A percentile compares a stretch with the other conserved stretches of the same genome.
Evolutionary conservation across 352 stramenopile species (phyloP).

Genomic region (Globisporangium uncinulatum): DNA sequence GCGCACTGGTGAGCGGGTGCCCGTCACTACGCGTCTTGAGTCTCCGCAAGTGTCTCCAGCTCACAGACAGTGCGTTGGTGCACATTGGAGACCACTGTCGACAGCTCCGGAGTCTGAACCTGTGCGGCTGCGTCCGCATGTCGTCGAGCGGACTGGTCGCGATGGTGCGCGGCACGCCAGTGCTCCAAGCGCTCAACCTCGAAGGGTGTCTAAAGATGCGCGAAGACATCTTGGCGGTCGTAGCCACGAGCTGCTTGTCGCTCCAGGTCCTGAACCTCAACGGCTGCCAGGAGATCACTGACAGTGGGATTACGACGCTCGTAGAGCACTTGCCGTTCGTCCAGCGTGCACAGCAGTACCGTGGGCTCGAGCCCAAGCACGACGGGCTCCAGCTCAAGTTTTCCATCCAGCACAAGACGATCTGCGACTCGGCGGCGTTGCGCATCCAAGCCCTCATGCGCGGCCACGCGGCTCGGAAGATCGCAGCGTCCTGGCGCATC

Average conservation of each 20-base stretch:
- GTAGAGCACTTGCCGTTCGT: conserved; percentile 70
- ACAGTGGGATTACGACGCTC: conserved; percentile 61
- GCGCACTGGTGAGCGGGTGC: conserved; percentile 42
- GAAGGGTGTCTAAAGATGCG: conserved; percentile 63
- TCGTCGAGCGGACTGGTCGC: conserved; percentile 44
- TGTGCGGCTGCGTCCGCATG: conserved; percentile 54
- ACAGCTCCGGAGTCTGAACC: conserved; percentile 56
- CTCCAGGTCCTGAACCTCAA: conserved; percentile 68
- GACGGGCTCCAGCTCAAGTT: conserved; percentile 63
- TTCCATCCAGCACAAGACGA: conserved; percentile 65
- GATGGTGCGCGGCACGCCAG: conserved; percentile 41
- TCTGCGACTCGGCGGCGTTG: conserved; percentile 62
- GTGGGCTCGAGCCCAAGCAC: conserved; percentile 48
- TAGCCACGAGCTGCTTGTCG: conserved; percentile 44
- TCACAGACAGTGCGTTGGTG: conserved; percentile 40
- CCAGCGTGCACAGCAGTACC: conserved; percentile 37
- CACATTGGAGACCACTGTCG: conserved; percentile 41
- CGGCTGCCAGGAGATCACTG: conserved; percentile 74
- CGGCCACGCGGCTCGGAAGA: conserved; percentile 36
- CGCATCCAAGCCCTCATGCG: conserved; percentile 65
- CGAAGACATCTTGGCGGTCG: conserved; percentile 58
- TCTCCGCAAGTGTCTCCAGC: conserved; percentile 52
- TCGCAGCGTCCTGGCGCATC: conserved; percentile 48
- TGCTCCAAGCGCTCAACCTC: conserved; percentile 61
- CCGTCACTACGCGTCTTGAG: conserved; percentile 51